phyloP scores from a whole-genome alignment of 768 basidiomycete species.

The Psilocybe cubensis region DNA sequence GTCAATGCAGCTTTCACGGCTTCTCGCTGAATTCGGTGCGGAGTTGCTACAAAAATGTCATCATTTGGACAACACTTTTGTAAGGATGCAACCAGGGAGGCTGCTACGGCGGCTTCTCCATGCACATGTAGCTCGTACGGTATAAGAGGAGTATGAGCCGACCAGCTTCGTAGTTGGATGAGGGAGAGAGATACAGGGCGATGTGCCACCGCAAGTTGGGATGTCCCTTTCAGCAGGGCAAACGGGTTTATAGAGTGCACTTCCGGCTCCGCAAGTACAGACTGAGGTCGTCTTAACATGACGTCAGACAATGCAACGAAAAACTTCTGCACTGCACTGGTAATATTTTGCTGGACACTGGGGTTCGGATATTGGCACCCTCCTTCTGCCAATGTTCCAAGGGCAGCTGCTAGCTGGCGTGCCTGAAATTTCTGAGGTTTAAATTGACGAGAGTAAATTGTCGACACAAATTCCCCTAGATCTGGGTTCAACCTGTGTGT shows the following conservation, averaged over 20 bases:
- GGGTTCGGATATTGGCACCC: conserved; percentile 19
- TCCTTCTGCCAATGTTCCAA: conserved; percentile 30
- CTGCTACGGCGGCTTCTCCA: conserved; percentile 50
- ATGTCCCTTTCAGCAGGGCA: conserved; percentile 10
- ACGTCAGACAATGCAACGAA: conserved; percentile 45
- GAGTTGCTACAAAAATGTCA: conserved; percentile 54
- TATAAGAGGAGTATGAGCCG: conserved; percentile 33
- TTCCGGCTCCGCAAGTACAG: conserved; percentile 28
- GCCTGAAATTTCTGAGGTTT: conserved; percentile 51
- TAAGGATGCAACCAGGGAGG: conserved; percentile 42
- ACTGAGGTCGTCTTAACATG: conserved; percentile 46
- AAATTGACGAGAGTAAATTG: conserved; percentile 52
- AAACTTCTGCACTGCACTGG: conserved; percentile 35
- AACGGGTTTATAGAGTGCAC: conserved; percentile 18
- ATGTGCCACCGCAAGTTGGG: conserved; percentile 25
- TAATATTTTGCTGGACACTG: conserved; percentile 25
- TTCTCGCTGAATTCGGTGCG: conserved; percentile 55
- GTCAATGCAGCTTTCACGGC: conserved; percentile 46
- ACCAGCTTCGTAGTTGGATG: conserved; percentile 41
- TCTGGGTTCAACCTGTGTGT: conserved; percentile 50
- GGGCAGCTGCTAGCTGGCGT: conserved; percentile 37
- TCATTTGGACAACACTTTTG: conserved; percentile 41
- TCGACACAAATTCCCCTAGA: conserved; percentile 55
- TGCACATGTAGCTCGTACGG: conserved; percentile 51
- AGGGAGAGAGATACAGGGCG: conserved; percentile 48